phyloP scores from a whole-genome alignment of 768 basidiomycete genomes.

The Coprinopsis sp. region DNA sequence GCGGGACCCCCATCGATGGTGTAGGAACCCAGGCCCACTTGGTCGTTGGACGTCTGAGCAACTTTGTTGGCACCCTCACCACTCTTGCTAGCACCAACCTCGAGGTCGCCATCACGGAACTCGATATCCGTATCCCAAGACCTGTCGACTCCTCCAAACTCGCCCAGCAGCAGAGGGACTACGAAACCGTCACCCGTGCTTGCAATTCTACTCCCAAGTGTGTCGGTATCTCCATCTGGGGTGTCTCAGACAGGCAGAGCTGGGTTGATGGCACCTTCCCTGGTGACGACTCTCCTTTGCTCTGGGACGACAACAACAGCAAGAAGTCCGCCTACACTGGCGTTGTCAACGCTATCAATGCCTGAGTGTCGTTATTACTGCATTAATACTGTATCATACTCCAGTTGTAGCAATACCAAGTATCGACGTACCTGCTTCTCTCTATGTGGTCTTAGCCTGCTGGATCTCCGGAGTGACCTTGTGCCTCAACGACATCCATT shows the following conservation, averaged over 20 bases:
- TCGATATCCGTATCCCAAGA: slow-evolving; percentile 58
- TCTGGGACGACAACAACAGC: slow-evolving; percentile 24
- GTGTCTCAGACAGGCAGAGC: slow-evolving; percentile 38
- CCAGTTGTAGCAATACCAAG: too few species aligned
- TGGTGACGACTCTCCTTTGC: slow-evolving; percentile 17
- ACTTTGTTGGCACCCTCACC: slow-evolving; percentile 42
- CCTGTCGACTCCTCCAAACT: slow-evolving; percentile 47
- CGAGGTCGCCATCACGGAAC: slow-evolving; percentile 65
- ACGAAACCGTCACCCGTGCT: slow-evolving; percentile 47
- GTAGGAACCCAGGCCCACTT: slow-evolving; percentile 60
- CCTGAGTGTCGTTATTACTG: too few species aligned
- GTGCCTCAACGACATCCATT: too few species aligned
- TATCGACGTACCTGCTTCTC: too few species aligned
- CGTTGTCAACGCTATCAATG: slow-evolving; percentile 15
- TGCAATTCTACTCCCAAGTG: slow-evolving; percentile 42
- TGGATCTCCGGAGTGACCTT: too few species aligned
- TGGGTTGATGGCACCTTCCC: slow-evolving; percentile 20
- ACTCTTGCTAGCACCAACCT: slow-evolving; percentile 56
- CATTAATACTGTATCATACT: too few species aligned
- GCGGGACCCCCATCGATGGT: slow-evolving; percentile 53
- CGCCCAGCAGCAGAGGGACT: slow-evolving; percentile 54
- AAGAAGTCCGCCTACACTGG: slow-evolving; percentile 27
- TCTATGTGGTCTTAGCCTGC: too few species aligned
- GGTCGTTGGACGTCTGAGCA: slow-evolving; percentile 53
- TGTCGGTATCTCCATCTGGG: slow-evolving; percentile 45